phyloP scores from a whole-genome alignment of 2,329 filamentous ascomycete species.

The Botrytis byssoidea region DNA sequence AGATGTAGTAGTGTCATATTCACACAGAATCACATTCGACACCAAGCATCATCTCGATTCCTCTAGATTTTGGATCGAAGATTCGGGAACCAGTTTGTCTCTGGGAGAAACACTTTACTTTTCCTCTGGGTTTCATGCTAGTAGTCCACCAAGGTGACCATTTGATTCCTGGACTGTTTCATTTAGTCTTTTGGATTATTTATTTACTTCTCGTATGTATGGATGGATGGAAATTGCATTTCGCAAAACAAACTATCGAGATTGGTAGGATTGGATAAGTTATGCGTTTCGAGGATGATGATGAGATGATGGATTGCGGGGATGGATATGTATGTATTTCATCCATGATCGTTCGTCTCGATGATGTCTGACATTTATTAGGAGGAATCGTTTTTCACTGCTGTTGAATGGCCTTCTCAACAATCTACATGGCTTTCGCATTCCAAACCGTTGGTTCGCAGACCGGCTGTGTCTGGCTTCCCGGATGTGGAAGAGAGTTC shows the following conservation, averaged over 20 bases:
- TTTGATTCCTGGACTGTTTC: rapidly evolving
- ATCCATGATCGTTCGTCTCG: no score
- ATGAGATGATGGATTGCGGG: background rate
- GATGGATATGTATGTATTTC: background rate
- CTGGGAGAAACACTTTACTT: no score
- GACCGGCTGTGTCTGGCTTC: background rate
- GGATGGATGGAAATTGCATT: background rate
- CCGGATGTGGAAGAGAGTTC: background rate
- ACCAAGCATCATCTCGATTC: no score
- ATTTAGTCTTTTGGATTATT: background rate
- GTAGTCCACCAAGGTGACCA: no score
- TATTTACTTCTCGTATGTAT: no score
- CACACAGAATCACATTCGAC: no score
- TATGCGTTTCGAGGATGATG: background rate
- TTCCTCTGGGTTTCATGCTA: no score
- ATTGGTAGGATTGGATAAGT: background rate
- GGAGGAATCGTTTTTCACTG: background rate
- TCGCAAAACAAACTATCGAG: background rate
- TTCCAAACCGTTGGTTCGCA: background rate
- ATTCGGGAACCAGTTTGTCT: no score
- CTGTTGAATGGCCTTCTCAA: background rate
- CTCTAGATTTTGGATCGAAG: no score
- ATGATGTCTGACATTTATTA: no score
- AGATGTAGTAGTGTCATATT: no score
- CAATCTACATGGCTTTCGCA: background rate